Base-by-base conservation (phyloP, 805 yeast genomes). In the Candida saitoana region DNA sequence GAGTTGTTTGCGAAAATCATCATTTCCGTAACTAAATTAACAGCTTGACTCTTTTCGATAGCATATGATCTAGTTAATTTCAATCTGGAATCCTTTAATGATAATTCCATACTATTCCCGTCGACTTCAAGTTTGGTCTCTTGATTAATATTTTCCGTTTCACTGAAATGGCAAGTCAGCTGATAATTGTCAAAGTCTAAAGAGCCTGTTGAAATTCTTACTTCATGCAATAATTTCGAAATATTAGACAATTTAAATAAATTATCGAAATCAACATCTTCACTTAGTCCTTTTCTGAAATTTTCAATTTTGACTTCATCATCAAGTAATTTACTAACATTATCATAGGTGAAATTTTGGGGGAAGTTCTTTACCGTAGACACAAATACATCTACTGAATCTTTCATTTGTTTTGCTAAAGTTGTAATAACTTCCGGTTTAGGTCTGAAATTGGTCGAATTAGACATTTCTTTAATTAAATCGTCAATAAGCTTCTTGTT, bases 1-100 rank as follows among this genome's bases (percentile, higher is more conserved):
- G 82, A 62, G n/a, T 73, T 64, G 56, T 88, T 89, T 1, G 93
- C 88, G 35, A 77, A 63, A 18, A 90, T 74, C 99, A 91, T 91
- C 38, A 85, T 59, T 56, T 91, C 95, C 1, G 91, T 74, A 2
- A 91, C 97, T 18, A 91, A 66, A 2, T 69, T 53, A 31, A 77
- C 79, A 0, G 96, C 80, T 27, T 69, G 63, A 0, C 79, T 59
- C 30, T 47, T 49, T 4, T 40, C 40, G 14, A 50, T 51, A 7
- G 38, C 39, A 8, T 47, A 33, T 5, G 16, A 29, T 19, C 51
- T 36, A 5, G 47, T 45, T 11, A 56, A 42, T 4, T 38, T 32
- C 14, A 53, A 52, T 8, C 38, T 46, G 4, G 53, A 41, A 18
- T 51, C 47, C 16, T 40, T 40, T 3, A 48, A 38, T 7, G 36